Evolutionary conservation across 148 eudicot species (phyloP), one percentile per base, ranked within the genome.

Genomic region (Fallopia convolvulus): DNA sequence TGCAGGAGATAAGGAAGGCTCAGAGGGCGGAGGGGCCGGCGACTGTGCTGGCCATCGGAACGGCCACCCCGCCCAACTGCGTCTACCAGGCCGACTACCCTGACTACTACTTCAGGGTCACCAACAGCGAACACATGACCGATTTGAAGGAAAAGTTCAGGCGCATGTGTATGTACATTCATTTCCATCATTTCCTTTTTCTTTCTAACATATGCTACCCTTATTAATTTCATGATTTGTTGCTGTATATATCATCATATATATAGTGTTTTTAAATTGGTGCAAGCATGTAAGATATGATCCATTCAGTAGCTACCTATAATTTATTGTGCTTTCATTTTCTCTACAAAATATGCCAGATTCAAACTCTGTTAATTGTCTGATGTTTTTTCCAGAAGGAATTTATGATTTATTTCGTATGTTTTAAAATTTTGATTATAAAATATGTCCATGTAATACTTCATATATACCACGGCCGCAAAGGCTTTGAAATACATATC

Each of bases 61-160:
- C 68, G 33, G 68, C 68, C 12, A 61, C 68, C 3, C 68, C 68
- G 12, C 68, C 78, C 17, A 76, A 76, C 78, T 76, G 68, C 26
- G 78, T 76, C 78, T 56, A 76, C 50, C 78, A 76, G 70, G 78
- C 78, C n/a, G 78, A 76, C 58, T 76, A 76, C 40, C 78, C 78
- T 26, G 78, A 76, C 36, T 76, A 76, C 71, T 76, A 76, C 78
- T 76, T 76, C 39, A 40, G 78, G 10, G 61, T 76, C 49, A 56
- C 68, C 68, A 61, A 61, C 68, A 61, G 68, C 33, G 68, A 61
- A 2, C 68, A 61, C 33, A 61, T 20, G 78, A 56, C 49, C 5
- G 78, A 76, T 7, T 56, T 76, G 65, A 76, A 76, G 23, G 70
- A 56, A 12, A 76, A 76, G 33, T 76, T 76, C 78, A 76, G 55